These are phyloP conservation scores for Dothideomycetidae sp. DNA, from an alignment of 2,329 filamentous ascomycete species.

Conservation along the genomic window DNA sequence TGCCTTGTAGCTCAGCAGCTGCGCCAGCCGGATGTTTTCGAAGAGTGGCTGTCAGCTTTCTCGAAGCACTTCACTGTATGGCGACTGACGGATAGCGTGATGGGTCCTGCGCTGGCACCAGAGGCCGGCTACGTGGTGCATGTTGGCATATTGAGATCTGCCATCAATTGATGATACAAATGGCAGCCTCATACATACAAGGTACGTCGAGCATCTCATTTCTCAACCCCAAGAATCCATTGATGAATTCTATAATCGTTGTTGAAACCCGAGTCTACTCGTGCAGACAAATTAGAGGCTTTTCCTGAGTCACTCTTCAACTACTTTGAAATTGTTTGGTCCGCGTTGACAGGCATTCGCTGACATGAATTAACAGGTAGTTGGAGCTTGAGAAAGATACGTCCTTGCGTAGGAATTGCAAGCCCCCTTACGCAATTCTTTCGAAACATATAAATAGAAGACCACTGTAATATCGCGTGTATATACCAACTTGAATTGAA, in stretches of 20 bases:
- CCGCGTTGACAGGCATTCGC: not conserved
- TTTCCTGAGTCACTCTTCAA: too few species aligned
- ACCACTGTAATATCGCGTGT: too few species aligned
- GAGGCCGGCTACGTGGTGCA: slow-evolving; percentile 72
- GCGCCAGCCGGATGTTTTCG: slow-evolving; percentile 70
- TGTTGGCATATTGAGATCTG: slow-evolving; percentile 46
- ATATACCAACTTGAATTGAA: too few species aligned
- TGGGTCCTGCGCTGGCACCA: slow-evolving; percentile 45
- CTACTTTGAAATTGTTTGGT: not conserved
- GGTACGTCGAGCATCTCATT: not conserved
- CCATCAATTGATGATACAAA: not conserved
- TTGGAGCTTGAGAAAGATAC: too few species aligned
- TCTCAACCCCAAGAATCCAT: not conserved
- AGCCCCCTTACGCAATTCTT: too few species aligned
- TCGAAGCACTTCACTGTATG: slow-evolving; percentile 54
- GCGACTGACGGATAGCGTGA: slow-evolving; percentile 52
- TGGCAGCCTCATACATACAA: too few species aligned
- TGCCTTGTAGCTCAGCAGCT: slow-evolving; percentile 83
- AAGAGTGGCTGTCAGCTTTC: slow-evolving; percentile 63
- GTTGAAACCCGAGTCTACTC: slow-evolving; percentile 10
- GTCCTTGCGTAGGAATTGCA: too few species aligned
- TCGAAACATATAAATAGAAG: too few species aligned
- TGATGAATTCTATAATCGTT: slow-evolving; percentile 11
- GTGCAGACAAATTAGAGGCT: slow-evolving; percentile 11
- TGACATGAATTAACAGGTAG: too few species aligned